phyloP scores from a whole-genome alignment of 2,329 filamentous ascomycete genomes.

The Cladophialophora immunda region DNA sequence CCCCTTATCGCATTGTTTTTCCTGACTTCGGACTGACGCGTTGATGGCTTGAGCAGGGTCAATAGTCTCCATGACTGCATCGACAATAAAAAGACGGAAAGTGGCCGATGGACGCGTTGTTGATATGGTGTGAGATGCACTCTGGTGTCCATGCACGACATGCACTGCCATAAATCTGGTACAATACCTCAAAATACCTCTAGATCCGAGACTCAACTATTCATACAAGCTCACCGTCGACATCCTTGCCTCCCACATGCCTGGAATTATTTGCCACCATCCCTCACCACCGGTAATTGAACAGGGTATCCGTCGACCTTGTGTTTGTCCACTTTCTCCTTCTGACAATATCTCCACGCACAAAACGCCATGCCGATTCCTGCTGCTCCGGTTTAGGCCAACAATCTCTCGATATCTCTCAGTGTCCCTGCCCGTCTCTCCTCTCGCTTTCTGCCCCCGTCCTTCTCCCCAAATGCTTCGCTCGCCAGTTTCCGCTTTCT shows the following conservation, averaged over 20 bases:
- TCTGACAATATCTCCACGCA: neutral
- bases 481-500: conserved; percentile 81
- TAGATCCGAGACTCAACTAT: neutral
- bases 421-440: conserved; percentile 43
- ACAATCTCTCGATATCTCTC: conserved; percentile 44
- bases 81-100: neutral
- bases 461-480: conserved; percentile 80
- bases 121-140: neutral
- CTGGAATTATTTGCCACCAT: neutral
- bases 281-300: conserved; percentile 1
- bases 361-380: neutral
- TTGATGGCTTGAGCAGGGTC: neutral
- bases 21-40: neutral
- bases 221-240: neutral
- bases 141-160: neutral
- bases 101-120: neutral
- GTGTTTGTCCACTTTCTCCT: neutral
- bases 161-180: neutral
- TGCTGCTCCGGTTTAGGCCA: conserved; percentile 22
- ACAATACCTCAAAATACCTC: neutral
- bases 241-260: neutral
- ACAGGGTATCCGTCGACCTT: conserved; percentile 23
- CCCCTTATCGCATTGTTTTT: conserved; percentile 5
- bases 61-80: neutral
- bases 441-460: conserved; percentile 41